phyloP scores from a whole-genome alignment of 225 moss, liverwort and hornwort genomes.

The Anthoceros angustus region DNA sequence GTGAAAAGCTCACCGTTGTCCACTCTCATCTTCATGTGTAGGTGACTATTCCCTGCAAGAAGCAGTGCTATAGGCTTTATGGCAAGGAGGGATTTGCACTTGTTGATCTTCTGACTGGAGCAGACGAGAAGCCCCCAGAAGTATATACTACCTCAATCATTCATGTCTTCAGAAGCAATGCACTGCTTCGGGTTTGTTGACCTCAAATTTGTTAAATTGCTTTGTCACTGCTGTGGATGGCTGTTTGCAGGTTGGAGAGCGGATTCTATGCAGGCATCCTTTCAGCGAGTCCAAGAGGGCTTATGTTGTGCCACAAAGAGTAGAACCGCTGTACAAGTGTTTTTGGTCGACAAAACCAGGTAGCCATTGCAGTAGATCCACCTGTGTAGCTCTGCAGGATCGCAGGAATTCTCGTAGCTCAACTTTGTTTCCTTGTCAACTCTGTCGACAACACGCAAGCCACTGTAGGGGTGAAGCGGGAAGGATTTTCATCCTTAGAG shows the following conservation, averaged over 20 bases:
- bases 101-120: conserved; percentile 81
- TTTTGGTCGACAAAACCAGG: conserved; percentile 65
- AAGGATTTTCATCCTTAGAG: conserved; percentile 33
- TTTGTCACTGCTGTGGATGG: neutral
- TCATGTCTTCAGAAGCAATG: neutral
- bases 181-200: neutral
- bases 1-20: neutral
- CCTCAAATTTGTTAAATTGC: neutral
- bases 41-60: conserved; percentile 98
- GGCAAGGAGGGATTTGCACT: conserved; percentile 73
- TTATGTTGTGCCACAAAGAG: conserved; percentile 68
- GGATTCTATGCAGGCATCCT: conserved; percentile 91
- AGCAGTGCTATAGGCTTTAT: conserved; percentile 68
- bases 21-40: conserved; percentile 5
- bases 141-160: conserved; percentile 10
- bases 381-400: neutral
- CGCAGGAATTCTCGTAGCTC: neutral
- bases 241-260: conserved; percentile 51
- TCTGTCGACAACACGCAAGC: no score
- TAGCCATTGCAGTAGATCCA: conserved; percentile 6
- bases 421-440: no score
- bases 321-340: conserved; percentile 82
- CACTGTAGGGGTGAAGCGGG: conserved; percentile 30
- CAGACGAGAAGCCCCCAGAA: conserved; percentile 64
- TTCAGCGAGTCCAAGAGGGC: conserved; percentile 88